Evolutionary conservation across 805 yeast genomes (phyloP), one percentile per base, ranked within the genome.

Genomic region (Metschnikowia hibisci): DNA sequence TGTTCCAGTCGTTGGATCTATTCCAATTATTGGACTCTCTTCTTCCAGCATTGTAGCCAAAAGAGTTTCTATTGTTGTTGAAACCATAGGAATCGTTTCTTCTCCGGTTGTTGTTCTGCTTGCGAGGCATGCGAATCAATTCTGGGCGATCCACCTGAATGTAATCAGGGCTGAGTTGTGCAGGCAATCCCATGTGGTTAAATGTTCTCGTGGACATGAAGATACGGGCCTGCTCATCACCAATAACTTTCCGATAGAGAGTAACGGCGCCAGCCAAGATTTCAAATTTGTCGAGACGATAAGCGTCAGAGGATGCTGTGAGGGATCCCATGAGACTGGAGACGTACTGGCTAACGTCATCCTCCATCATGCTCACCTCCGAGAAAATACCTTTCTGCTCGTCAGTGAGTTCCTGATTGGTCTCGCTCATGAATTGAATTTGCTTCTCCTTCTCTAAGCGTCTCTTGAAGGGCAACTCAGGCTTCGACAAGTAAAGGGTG

Each of bases 401-500:
- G 34, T 66, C 74, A 11, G 56, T 57, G 28, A 67, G 57, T 28
- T 65, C 67, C 50, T 72, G 77, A 8, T 66, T 61, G 26, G 55
- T 57, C 42, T 61, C 67, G 34, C 75, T 71, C 11, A 68, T 55
- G 46, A 87, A 81, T 25, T 58, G 63, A 55, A 87, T 78, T 35
- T 80, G 81, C 57, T 76, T 78, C 44, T 72, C 61, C 37, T 65
- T 50, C 27, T 55, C 61, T 56, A 87, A 72, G 2, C 68, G 65
- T 31, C 65, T 62, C 31, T 80, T 63, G 61, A 79, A 89, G 27
- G 74, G 73, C 29, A 64, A 52, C 61, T 89, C 96, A 38, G 67
- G 63, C 48, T 73, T 62, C 25, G 84, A 69, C 37, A 81, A 55
- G 58, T 79, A 81, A 45, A 85, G 61, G 12, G 78, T 63, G 4